A percentile compares a stretch with the other conserved stretches of the same genome.
phyloP scores from a whole-genome alignment of 2,329 filamentous ascomycete genomes.

The Beauveria brongniartii region DNA sequence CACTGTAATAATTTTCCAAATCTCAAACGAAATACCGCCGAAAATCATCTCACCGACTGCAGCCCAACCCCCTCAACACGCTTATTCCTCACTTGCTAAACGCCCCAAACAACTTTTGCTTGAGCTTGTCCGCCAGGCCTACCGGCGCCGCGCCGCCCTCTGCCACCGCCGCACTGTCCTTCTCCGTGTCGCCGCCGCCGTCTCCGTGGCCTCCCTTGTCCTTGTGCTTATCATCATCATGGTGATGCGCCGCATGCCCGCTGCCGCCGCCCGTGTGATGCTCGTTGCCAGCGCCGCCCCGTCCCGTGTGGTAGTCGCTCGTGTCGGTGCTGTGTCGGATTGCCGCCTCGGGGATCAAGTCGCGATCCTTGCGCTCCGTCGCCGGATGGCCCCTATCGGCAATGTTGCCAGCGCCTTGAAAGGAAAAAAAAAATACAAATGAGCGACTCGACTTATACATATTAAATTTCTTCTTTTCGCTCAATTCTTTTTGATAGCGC shows the following conservation, averaged over 20 bases:
- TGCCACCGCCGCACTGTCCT: conserved; percentile 18
- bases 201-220: conserved; percentile 14
- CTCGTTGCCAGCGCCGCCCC: conserved; percentile 53
- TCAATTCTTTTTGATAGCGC: too few relatives aligned
- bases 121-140: conserved; percentile 49
- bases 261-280: conserved; percentile 21
- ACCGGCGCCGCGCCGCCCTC: conserved; percentile 23
- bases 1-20: too few relatives aligned
- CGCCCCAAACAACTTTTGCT: conserved; percentile 43
- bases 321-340: conserved; percentile 39
- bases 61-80: too few relatives aligned
- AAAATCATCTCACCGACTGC: too few relatives aligned
- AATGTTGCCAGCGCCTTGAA: conserved; percentile 50
- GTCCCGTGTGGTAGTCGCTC: conserved; percentile 48
- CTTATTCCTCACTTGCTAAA: conserved; percentile 37
- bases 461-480: neutral
- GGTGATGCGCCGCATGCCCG: neutral
- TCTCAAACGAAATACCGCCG: too few relatives aligned
- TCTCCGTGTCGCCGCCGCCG: conserved; percentile 16
- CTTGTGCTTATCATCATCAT: conserved; percentile 17
- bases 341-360: conserved; percentile 45
- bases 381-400: conserved; percentile 36
- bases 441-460: neutral
- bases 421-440: neutral
- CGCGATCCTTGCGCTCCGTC: conserved; percentile 38